Conservation (phyloP, 202 grass and related monocot genomes). For the Miscanthus sacchariflorus region DNA sequence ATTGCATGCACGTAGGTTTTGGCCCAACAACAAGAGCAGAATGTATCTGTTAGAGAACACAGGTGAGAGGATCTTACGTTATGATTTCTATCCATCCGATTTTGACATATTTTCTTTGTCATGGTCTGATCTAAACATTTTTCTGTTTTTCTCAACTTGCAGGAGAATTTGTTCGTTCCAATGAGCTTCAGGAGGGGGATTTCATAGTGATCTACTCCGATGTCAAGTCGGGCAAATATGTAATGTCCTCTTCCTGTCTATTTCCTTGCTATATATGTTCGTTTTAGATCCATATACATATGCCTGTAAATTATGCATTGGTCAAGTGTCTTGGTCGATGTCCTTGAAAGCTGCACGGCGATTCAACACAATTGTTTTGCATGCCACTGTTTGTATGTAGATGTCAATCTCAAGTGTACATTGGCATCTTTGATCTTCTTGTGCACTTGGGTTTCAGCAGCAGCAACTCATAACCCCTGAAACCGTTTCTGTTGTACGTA, state of each 20-base stretch:
- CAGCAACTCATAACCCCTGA: neutral
- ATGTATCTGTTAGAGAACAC: constrained; percentile 98
- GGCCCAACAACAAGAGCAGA: constrained; percentile 99
- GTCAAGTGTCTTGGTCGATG: neutral
- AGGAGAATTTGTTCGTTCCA: constrained; percentile 83
- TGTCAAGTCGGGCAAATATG: constrained; percentile 86
- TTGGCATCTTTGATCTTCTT: neutral
- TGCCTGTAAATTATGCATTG: neutral
- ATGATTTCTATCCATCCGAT: neutral
- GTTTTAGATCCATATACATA: neutral
- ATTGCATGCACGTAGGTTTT: constrained; percentile 66
- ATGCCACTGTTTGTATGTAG: neutral
- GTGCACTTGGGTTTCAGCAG: neutral
- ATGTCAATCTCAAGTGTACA: neutral
- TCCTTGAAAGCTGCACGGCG: neutral
- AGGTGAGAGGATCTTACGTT: constrained; percentile 45
- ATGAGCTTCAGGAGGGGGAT: constrained; percentile 88
- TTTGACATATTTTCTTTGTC: neutral
- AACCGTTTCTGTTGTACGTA: neutral
- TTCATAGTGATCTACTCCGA: constrained; percentile 89
- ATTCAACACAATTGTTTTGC: neutral
- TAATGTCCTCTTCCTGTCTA: constrained; percentile 43
- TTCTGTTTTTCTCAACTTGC: constrained; percentile 9
- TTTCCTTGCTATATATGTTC: neutral
- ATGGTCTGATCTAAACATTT: neutral